Percentiles rank a stretch among this genome's conserved stretches.
Conservation (phyloP, 2,329 filamentous ascomycete genomes). For the Neonectria hederae region DNA sequence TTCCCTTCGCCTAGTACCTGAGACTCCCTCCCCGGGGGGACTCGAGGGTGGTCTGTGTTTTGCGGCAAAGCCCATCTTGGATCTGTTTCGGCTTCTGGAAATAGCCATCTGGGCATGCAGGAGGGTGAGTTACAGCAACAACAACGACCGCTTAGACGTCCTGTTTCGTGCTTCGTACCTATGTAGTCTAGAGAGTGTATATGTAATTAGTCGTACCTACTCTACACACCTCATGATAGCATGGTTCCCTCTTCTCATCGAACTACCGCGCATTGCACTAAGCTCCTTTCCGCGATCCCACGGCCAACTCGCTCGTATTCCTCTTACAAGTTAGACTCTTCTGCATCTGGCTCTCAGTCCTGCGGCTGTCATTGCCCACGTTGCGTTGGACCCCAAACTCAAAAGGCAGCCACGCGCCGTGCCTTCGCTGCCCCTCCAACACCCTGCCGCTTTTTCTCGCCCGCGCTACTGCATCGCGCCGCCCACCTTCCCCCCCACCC, state of each 20-base stretch:
- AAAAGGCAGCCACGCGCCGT: conserved; percentile 1
- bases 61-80: neutral
- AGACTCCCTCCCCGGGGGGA: neutral
- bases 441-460: neutral
- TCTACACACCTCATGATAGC: no score
- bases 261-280: conserved; percentile 21
- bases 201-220: no score
- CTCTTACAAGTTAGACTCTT: neutral
- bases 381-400: conserved; percentile 16
- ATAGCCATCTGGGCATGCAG: neutral
- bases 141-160: neutral
- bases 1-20: no score
- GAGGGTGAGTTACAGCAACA: neutral
- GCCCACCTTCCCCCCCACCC: conserved; percentile 3
- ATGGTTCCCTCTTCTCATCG: conserved; percentile 7
- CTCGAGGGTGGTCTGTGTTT: neutral
- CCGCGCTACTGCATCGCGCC: conserved; percentile 17
- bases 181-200: no score
- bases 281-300: conserved; percentile 14
- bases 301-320: neutral
- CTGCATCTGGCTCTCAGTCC: neutral
- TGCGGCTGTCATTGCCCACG: neutral
- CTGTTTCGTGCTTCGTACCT: no score
- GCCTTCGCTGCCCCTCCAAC: neutral
- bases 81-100: neutral